A percentile compares a stretch with the other conserved stretches of the same genome.
Evolutionary conservation across 2,329 filamentous ascomycete genomes (phyloP).

Genomic region (Drechslerella dactyloides): DNA sequence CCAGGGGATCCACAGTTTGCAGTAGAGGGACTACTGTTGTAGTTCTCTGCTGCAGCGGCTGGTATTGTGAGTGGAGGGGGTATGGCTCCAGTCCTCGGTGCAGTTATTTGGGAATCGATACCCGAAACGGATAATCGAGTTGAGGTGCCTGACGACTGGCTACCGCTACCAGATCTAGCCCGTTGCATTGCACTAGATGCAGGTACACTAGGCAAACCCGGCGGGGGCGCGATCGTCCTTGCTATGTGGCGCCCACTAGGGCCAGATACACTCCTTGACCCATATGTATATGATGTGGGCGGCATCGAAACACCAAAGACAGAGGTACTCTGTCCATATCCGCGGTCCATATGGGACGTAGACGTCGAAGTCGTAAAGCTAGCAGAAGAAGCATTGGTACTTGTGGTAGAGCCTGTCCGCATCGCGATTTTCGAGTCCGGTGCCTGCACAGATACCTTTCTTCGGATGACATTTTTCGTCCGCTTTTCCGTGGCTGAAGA

Average conservation of each 20-base stretch:
- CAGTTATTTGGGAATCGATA: slow-evolving; percentile 33
- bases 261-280: slow-evolving; percentile 22
- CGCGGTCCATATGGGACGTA: slow-evolving; percentile 35
- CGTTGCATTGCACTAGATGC: slow-evolving; percentile 29
- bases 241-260: slow-evolving; percentile 22
- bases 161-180: slow-evolving; percentile 45
- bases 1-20: slow-evolving; percentile 51
- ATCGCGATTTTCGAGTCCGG: slow-evolving; percentile 28
- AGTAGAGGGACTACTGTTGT: slow-evolving; percentile 50
- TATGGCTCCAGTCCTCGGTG: slow-evolving; percentile 28
- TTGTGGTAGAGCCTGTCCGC: slow-evolving; percentile 45
- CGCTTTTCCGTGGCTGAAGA: slow-evolving; percentile 36
- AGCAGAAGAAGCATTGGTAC: slow-evolving; percentile 43
- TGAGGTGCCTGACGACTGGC: slow-evolving; percentile 34
- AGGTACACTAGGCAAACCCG: slow-evolving; percentile 26
- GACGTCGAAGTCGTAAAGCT: slow-evolving; percentile 47
- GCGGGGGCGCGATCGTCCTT: slow-evolving; percentile 28
- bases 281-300: slow-evolving; percentile 45
- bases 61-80: slow-evolving; percentile 49
- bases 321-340: slow-evolving; percentile 21
- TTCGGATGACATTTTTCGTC: slow-evolving; percentile 38
- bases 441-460: slow-evolving; percentile 20
- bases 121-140: slow-evolving; percentile 28
- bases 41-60: slow-evolving; percentile 48
- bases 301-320: slow-evolving; percentile 45